Evolutionary conservation across 148 eudicot species (phyloP), one percentile per base, ranked within the genome.

Genomic region (Silene conica): DNA sequence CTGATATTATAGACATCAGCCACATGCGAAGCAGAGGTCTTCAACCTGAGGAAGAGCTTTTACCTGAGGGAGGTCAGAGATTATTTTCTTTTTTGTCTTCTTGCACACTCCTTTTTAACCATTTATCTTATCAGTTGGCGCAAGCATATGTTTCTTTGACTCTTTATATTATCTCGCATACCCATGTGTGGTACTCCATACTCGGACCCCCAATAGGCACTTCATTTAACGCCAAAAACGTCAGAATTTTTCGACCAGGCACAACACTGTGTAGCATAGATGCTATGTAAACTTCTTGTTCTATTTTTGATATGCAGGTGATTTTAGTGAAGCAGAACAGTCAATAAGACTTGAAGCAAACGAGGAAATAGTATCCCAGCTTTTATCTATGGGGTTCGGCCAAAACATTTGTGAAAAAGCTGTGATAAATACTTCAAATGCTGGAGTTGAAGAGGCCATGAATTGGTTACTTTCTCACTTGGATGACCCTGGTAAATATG

Each of bases 371-470:
- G 97, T 95, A 63, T 61, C 86, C 10, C 97, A 95, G 80, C 97
- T 95, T 69, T 83, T 85, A 11, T 81, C 89, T 8, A 95, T 95
- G 97, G 99, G 99, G 26, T 95, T 95, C 67, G 81, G 79, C 68
- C 74, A 86, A 73, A 78, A 83, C 55, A 92, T 82, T 62, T 95
- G 99, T 77, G 85, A 90, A 75, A 95, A 95, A 79, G 99, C 99
- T 78, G 96, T 96, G 22, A 90, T 92, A 75, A 87, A 83, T 77
- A 92, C 92, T 75, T 80, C 84, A 48, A 95, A 95, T 82, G 80
- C 83, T 56, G 99, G 99, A 79, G 87, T 87, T 64, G 99, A 95
- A 77, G 97, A 86, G 79, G 99, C 99, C 48, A 95, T 92, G 97
- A 90, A 88, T 78, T 95, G 99, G 99, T 84, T 95, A 74, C 90